Conservation (phyloP, 352 stramenopile genomes). For the Aphanomyces astaci region DNA sequence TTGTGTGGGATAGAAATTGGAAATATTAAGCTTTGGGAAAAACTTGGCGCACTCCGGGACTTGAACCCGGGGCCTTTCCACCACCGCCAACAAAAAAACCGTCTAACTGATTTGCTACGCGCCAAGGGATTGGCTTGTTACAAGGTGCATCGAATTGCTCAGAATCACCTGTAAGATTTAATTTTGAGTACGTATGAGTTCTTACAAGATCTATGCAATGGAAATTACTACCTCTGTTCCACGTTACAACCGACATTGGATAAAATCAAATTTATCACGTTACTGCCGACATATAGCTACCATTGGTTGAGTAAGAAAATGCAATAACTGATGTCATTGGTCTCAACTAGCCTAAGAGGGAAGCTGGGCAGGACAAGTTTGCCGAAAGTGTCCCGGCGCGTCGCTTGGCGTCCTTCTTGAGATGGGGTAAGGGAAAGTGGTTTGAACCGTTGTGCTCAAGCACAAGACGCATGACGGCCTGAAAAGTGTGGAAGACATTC, state of each 20-base stretch:
- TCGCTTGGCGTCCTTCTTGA: not conserved
- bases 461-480: constrained; percentile 9
- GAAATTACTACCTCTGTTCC: too few species aligned
- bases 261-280: not conserved
- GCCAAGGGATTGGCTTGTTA: too few species aligned
- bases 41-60: too few species aligned
- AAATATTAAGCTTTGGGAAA: too few species aligned
- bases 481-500: constrained; percentile 20
- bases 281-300: not conserved
- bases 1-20: too few species aligned
- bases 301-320: not conserved
- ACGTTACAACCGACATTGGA: not conserved
- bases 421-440: constrained; percentile 2
- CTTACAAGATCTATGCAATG: too few species aligned
- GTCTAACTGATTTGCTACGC: too few species aligned
- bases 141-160: too few species aligned
- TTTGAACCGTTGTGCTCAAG: constrained; percentile 3
- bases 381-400: not conserved
- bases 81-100: too few species aligned
- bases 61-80: too few species aligned
- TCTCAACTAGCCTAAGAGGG: not conserved
- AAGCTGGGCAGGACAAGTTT: not conserved
- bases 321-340: not conserved
- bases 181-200: too few species aligned
- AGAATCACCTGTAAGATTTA: too few species aligned